Evolutionary conservation across 139 green algal species (phyloP).

Genomic region (Bryopsis sp.): DNA sequence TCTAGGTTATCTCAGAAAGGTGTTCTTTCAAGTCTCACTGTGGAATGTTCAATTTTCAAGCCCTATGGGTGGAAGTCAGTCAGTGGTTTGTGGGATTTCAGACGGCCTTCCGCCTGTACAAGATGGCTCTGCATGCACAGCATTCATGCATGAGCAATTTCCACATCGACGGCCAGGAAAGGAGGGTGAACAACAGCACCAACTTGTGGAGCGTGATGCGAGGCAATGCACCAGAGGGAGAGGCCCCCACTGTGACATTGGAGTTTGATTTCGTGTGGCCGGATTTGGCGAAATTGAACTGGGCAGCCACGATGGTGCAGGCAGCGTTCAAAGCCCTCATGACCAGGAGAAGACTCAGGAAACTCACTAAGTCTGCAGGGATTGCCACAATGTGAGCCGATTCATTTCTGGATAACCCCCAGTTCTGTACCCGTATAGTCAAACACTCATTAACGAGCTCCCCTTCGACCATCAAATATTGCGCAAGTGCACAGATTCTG

Average conservation of each 20-base stretch:
- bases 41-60: too few species aligned
- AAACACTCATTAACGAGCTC: too few species aligned
- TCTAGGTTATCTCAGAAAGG: neutral
- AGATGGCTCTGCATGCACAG: slow-evolving; percentile 7
- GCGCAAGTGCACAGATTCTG: too few species aligned
- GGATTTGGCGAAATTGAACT: slow-evolving; percentile 8
- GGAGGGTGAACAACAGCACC: neutral
- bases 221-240: slow-evolving; percentile 2
- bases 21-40: neutral
- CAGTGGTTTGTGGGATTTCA: too few species aligned
- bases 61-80: too few species aligned
- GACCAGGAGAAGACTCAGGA: too few species aligned
- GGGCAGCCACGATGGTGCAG: slow-evolving; percentile 16
- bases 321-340: slow-evolving; percentile 11
- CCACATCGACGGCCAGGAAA: slow-evolving; percentile 10
- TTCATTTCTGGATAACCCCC: too few species aligned
- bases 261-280: slow-evolving; percentile 19
- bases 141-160: slow-evolving; percentile 14
- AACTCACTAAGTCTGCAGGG: too few species aligned
- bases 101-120: slow-evolving; percentile 16
- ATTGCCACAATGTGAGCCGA: too few species aligned
- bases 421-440: too few species aligned
- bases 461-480: too few species aligned
- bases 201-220: slow-evolving; percentile 18
- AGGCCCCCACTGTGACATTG: neutral